These are phyloP conservation scores for Malus domestica DNA, from an alignment of 306 rosid genomes.

Conservation along the genomic window DNA sequence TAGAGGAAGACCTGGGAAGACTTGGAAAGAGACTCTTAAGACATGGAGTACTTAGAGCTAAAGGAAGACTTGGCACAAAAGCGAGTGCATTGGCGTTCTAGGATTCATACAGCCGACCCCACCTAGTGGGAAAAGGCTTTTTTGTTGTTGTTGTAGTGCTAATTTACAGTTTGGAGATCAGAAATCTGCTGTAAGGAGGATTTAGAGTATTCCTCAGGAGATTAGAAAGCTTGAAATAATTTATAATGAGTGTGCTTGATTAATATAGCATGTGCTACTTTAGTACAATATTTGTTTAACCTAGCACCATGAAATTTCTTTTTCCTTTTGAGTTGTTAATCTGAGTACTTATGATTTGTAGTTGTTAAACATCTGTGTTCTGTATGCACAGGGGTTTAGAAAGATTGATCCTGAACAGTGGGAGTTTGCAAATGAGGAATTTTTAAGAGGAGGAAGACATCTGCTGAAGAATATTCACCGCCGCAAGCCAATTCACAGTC, in stretches of 20 bases:
- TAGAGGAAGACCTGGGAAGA: no score
- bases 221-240: background rate
- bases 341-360: background rate
- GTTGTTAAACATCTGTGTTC: background rate
- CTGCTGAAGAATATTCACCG: slow-evolving; percentile 32
- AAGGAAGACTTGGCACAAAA: no score
- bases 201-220: background rate
- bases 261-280: background rate
- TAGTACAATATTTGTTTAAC: background rate
- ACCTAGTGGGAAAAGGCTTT: no score
- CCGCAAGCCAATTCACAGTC: slow-evolving; percentile 37
- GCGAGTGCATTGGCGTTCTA: no score
- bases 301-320: background rate
- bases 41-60: no score
- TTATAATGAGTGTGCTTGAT: background rate
- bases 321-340: background rate
- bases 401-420: slow-evolving; percentile 40
- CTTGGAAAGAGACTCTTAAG: no score
- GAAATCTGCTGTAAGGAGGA: background rate
- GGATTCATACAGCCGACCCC: no score
- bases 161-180: background rate
- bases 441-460: slow-evolving; percentile 31
- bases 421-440: slow-evolving; percentile 42
- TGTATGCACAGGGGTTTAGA: slow-evolving; percentile 29
- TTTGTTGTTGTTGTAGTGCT: no score